Evolutionary conservation across 495 filamentous ascomycete genomes (phyloP).

Genomic region (Xylaria intraflava): DNA sequence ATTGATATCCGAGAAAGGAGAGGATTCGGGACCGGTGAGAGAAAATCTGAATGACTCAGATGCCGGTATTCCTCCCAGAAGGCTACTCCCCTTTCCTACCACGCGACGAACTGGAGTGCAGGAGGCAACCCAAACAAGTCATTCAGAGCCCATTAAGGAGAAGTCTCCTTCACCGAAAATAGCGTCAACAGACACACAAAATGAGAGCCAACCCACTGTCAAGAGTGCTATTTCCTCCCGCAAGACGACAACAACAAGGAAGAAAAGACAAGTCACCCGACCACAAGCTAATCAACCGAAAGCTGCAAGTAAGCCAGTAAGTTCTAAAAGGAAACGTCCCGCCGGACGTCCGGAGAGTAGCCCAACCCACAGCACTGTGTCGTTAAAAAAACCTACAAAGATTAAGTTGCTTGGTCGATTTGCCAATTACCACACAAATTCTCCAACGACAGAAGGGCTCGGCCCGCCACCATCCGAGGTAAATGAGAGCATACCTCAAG

Average conservation of each 20-base stretch:
- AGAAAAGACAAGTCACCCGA: background rate
- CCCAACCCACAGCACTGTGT: background rate
- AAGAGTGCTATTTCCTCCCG: background rate
- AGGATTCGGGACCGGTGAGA: background rate
- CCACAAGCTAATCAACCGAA: background rate
- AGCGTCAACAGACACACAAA: background rate
- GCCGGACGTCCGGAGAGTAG: background rate
- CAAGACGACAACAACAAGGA: background rate
- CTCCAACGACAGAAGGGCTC: background rate
- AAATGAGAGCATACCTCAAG: background rate
- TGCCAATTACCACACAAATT: background rate
- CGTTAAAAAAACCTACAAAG: background rate
- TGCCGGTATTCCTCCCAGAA: background rate
- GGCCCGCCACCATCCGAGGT: background rate
- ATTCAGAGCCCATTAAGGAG: background rate
- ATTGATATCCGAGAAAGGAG: background rate
- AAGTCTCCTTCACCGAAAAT: background rate
- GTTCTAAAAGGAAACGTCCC: background rate
- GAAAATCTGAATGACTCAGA: background rate
- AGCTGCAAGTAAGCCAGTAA: background rate
- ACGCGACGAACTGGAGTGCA: background rate
- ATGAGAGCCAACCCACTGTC: background rate
- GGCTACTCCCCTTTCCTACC: background rate
- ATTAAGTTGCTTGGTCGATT: background rate
- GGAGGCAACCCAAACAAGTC: background rate